A percentile compares a stretch with the other conserved stretches of the same genome.
phyloP scores from a whole-genome alignment of 2,329 filamentous ascomycete species.

The Penicillium sp. region DNA sequence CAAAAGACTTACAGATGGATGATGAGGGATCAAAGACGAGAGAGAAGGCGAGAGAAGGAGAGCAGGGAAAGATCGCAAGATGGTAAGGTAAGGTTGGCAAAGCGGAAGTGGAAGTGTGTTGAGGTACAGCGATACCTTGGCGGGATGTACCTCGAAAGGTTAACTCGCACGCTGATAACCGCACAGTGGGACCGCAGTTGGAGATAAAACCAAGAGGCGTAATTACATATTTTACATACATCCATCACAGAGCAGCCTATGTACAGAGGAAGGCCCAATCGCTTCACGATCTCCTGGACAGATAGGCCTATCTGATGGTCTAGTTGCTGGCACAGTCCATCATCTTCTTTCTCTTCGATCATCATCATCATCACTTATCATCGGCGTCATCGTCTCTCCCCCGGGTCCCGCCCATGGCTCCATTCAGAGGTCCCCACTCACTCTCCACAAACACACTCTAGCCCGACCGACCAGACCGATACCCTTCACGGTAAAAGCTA shows the following conservation, averaged over 20 bases:
- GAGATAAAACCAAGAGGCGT: neutral
- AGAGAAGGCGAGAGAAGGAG: neutral
- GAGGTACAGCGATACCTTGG: neutral
- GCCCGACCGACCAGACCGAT: neutral
- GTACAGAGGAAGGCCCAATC: neutral
- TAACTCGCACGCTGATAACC: neutral
- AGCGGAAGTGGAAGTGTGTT: neutral
- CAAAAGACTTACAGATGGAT: neutral
- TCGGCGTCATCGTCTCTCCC: slow-evolving; percentile 4
- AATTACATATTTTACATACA: neutral
- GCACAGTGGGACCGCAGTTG: neutral
- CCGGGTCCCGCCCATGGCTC: slow-evolving; percentile 4
- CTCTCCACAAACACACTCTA: neutral
- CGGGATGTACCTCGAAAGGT: neutral
- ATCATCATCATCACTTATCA: slow-evolving; percentile 18
- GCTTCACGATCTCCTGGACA: neutral
- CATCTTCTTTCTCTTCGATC: slow-evolving; percentile 6
- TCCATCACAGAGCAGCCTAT: neutral
- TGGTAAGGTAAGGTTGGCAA: neutral
- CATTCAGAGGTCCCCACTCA: neutral
- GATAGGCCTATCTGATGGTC: neutral
- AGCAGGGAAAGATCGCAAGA: neutral
- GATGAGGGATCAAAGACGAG: neutral
- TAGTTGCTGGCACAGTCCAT: neutral
- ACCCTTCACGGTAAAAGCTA: neutral